Conservation (phyloP, 495 filamentous ascomycete species). For the Clavariopsis aquatica region DNA sequence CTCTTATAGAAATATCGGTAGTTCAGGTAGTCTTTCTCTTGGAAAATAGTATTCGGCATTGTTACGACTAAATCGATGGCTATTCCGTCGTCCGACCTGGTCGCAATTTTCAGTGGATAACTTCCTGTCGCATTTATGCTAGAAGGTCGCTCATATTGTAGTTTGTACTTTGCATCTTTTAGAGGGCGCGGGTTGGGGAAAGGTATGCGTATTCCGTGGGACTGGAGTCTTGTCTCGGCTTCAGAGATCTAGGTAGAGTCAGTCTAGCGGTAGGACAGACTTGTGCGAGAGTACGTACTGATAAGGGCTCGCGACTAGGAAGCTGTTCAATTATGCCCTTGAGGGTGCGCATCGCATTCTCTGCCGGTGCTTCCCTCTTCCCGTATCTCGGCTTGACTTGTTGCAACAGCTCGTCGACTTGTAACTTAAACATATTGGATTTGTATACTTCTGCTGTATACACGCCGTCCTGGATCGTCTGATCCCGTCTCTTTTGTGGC, state of each 20-base stretch:
- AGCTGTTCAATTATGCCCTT: slow-evolving; percentile 75
- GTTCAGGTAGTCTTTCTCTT: slow-evolving; percentile 93
- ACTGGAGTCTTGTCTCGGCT: slow-evolving; percentile 67
- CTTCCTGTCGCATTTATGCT: slow-evolving; percentile 87
- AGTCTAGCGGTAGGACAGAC: neutral
- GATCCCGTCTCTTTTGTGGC: slow-evolving; percentile 16
- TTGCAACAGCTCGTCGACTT: slow-evolving; percentile 78
- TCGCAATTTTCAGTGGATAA: slow-evolving; percentile 74
- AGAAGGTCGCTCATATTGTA: slow-evolving; percentile 72
- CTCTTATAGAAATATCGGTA: slow-evolving; percentile 93
- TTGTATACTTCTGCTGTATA: slow-evolving; percentile 52
- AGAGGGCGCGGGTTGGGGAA: slow-evolving; percentile 77
- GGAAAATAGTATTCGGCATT: slow-evolving; percentile 78
- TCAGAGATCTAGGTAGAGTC: slow-evolving; percentile 57
- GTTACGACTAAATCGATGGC: slow-evolving; percentile 79
- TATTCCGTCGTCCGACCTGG: slow-evolving; percentile 58
- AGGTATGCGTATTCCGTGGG: slow-evolving; percentile 67
- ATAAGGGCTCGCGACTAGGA: slow-evolving; percentile 55
- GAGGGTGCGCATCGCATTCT: slow-evolving; percentile 68
- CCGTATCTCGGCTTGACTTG: slow-evolving; percentile 69
- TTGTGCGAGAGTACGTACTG: slow-evolving; percentile 48
- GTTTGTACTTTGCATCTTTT: slow-evolving; percentile 73
- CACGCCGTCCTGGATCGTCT: slow-evolving; percentile 27
- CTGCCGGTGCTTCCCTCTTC: slow-evolving; percentile 62
- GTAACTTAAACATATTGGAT: slow-evolving; percentile 79